Evolutionary conservation across 1,284 basidiomycete genomes (phyloP).

Genomic region (Ustilago sp.): DNA sequence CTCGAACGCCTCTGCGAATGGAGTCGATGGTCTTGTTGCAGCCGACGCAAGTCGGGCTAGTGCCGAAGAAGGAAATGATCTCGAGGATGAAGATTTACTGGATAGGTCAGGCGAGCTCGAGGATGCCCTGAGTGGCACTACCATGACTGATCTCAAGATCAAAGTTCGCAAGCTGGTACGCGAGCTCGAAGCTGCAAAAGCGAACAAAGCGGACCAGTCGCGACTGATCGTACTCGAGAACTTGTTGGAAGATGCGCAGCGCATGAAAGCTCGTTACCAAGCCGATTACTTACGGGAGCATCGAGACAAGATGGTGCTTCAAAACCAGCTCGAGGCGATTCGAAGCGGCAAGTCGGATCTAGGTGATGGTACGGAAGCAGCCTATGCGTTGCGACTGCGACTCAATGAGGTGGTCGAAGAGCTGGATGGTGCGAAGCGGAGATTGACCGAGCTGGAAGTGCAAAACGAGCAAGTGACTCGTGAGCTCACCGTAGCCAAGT

Average conservation of each 20-base stretch:
- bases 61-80: constrained; percentile 23
- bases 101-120: constrained; percentile 87
- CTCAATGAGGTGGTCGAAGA: constrained; percentile 88
- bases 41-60: constrained; percentile 41
- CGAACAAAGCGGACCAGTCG: constrained; percentile 81
- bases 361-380: constrained; percentile 86
- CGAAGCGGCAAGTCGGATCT: constrained; percentile 80
- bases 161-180: constrained; percentile 84
- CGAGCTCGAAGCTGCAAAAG: constrained; percentile 80
- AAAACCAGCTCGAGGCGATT: constrained; percentile 87
- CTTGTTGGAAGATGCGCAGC: constrained; percentile 86
- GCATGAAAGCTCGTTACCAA: constrained; percentile 90
- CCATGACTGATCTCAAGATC: constrained; percentile 85
- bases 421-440: constrained; percentile 79
- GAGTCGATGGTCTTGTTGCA: constrained; percentile 51
- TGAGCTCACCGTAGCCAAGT: constrained; percentile 84
- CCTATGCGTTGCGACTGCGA: constrained; percentile 85
- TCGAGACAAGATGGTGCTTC: constrained; percentile 82
- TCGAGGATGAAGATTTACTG: constrained; percentile 34
- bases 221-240: constrained; percentile 86
- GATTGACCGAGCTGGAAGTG: constrained; percentile 79
- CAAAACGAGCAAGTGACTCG: constrained; percentile 77
- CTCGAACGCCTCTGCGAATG: constrained; percentile 52
- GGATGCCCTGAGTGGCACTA: constrained; percentile 83
- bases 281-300: constrained; percentile 86